Evolutionary conservation across 805 yeast genomes (phyloP).

Genomic region (Yarrowia divulgata): DNA sequence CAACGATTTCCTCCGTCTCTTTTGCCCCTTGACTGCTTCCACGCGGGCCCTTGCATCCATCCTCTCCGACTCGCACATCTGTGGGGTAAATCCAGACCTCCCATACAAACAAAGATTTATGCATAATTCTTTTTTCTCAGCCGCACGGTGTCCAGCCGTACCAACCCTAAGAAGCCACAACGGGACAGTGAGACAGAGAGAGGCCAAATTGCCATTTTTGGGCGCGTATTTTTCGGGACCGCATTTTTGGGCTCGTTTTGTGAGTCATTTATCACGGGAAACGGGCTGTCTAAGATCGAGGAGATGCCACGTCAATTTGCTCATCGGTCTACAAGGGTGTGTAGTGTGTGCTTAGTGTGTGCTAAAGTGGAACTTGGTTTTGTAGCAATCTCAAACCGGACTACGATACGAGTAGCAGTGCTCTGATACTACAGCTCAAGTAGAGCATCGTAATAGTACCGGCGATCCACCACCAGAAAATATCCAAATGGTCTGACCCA

Average conservation of each 20-base stretch:
- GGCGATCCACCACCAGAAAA: background rate
- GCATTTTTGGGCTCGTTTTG: no score
- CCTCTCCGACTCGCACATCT: conserved; percentile 29
- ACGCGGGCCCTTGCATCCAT: conserved; percentile 11
- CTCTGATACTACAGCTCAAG: no score
- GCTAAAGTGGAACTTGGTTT: background rate
- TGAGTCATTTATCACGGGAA: background rate
- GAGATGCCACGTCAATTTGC: background rate
- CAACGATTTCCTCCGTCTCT: background rate
- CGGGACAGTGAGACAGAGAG: background rate
- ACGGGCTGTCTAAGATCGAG: background rate
- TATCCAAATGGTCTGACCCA: background rate
- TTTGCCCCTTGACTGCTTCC: background rate
- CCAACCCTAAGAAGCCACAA: background rate
- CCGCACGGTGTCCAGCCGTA: conserved; percentile 27
- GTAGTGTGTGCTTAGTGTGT: no score
- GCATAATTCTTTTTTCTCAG: conserved; percentile 1
- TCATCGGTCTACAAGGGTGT: background rate
- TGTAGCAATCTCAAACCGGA: no score
- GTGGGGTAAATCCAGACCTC: background rate
- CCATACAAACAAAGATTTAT: background rate
- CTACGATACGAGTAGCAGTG: no score
- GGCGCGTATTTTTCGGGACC: no score
- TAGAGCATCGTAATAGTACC: no score
- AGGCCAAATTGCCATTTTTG: background rate